Base-by-base conservation (phyloP, 805 yeast genomes). In the Yamadazyma laniorum region DNA sequence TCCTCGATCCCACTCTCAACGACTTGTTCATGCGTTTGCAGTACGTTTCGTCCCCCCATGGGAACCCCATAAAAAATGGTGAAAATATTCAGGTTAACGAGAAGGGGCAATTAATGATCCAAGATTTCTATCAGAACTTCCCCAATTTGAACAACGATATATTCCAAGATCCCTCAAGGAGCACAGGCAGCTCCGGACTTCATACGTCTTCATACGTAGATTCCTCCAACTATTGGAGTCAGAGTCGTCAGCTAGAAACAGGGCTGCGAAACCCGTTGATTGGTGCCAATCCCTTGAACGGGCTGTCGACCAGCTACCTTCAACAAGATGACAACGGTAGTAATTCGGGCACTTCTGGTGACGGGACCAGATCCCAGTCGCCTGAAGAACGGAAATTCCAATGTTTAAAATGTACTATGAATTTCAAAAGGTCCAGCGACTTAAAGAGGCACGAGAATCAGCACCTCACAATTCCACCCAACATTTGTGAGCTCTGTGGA, bases 381-480 rank as follows among this genome's bases (percentile, higher is more conserved):
- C 30, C 34, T 6, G 50, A 43, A 21, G 45, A 37, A 26, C 37
- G 77, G 44, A 74, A 75, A 31, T 80, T 70, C 49, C 66, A 74
- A 5, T 85, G 95, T 56, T 51, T 57, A 4, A 72, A 75, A 45
- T 85, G 95, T 57, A 57, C 72, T 2, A 63, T 82, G 62, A 72
- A 79, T 25, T 85, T 85, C 56, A 69, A 83, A 37, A 65, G 93
- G 26, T 74, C 84, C 1, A 73, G 82, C 2, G 91, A 83, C 58
- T 67, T 83, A 48, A 80, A 80, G 54, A 70, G 91, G 39, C 93
- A 84, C 53, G 85, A 80, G 50, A 79, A 84, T 52, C 86, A 82
- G 29, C 95, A 85, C 59, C 60, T 82, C 32, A 70, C 79, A 17
- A 77, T 82, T 2, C 75, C 86, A 6, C 90, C 91, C 1, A 82